phyloP scores from a whole-genome alignment of 2,329 filamentous ascomycete genomes.

The Colletotrichum chrysophilum region DNA sequence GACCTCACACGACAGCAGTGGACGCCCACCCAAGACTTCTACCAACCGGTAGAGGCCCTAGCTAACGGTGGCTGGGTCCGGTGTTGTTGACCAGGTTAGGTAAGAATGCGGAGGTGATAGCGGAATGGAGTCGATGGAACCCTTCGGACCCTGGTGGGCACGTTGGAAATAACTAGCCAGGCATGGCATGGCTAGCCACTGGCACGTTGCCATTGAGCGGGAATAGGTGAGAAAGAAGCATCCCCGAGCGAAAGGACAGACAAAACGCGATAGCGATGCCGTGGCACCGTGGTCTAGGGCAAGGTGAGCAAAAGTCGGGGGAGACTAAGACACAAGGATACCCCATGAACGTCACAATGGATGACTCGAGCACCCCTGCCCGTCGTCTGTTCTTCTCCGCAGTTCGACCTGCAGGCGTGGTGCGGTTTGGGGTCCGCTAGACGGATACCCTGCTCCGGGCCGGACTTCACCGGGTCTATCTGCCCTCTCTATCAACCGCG shows the following conservation, averaged over 20 bases:
- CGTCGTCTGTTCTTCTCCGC: slow-evolving; percentile 11
- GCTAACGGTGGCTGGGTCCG: neutral
- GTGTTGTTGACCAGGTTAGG: slow-evolving; percentile 17
- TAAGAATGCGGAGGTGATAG: slow-evolving; percentile 18
- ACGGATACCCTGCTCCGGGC: neutral
- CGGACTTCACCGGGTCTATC: slow-evolving; percentile 12
- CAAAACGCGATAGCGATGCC: neutral
- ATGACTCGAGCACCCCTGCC: slow-evolving; percentile 1
- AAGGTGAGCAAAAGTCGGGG: neutral
- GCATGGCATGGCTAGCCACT: neutral
- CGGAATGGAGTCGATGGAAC: neutral
- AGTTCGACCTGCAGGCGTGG: neutral
- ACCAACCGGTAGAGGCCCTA: neutral
- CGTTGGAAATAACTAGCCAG: neutral
- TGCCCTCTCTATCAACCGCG: neutral
- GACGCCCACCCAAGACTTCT: neutral
- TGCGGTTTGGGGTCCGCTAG: neutral
- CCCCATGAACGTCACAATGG: neutral
- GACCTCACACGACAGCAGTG: neutral
- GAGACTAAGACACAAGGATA: neutral
- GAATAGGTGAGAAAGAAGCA: neutral
- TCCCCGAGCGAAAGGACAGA: slow-evolving; percentile 2
- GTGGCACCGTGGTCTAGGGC: neutral
- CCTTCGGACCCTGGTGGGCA: neutral
- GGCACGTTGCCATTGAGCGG: neutral